phyloP scores from a whole-genome alignment of 371 early-diverging fungal genomes.

The Actinomucor elegans region DNA sequence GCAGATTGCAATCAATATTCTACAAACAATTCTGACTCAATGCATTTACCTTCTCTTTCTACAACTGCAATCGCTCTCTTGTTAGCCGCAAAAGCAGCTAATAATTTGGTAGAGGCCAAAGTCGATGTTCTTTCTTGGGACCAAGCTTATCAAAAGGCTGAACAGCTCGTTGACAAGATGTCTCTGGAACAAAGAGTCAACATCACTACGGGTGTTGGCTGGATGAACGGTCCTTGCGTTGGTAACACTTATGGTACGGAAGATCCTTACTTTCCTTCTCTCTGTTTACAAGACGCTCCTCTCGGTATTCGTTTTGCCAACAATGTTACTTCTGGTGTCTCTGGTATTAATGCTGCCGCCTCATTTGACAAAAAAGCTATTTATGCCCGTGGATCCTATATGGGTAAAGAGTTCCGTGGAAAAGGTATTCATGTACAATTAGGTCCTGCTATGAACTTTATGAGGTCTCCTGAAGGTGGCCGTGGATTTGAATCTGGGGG shows the following conservation, averaged over 20 bases:
- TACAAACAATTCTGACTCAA: too few relatives aligned
- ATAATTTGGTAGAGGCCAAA: background rate
- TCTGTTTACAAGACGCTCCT: constrained; percentile 61
- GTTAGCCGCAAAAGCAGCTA: background rate
- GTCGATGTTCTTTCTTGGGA: constrained; percentile 29
- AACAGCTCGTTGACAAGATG: constrained; percentile 29
- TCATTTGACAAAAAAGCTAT: constrained; percentile 53
- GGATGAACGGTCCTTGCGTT: constrained; percentile 39
- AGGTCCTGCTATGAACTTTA: constrained; percentile 53
- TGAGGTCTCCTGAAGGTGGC: constrained; percentile 50
- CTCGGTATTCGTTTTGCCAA: constrained; percentile 48
- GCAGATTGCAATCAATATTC: too few relatives aligned
- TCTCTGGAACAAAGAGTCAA: constrained; percentile 38
- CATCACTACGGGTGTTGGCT: constrained; percentile 51
- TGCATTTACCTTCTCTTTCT: constrained; percentile 18
- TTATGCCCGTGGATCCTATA: constrained; percentile 39
- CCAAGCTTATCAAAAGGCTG: constrained; percentile 36
- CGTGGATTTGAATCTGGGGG: constrained; percentile 64
- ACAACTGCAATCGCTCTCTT: constrained; percentile 7
- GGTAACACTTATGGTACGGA: constrained; percentile 45
- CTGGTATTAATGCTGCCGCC: constrained; percentile 55
- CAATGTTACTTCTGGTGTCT: constrained; percentile 49
- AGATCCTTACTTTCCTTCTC: constrained; percentile 41
- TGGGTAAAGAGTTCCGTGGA: constrained; percentile 52
- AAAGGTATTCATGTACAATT: constrained; percentile 53